A percentile compares a stretch with the other conserved stretches of the same genome.
These are phyloP conservation scores for Blastocystis hominis DNA, from an alignment of 352 stramenopile species.

Conservation along the genomic window DNA sequence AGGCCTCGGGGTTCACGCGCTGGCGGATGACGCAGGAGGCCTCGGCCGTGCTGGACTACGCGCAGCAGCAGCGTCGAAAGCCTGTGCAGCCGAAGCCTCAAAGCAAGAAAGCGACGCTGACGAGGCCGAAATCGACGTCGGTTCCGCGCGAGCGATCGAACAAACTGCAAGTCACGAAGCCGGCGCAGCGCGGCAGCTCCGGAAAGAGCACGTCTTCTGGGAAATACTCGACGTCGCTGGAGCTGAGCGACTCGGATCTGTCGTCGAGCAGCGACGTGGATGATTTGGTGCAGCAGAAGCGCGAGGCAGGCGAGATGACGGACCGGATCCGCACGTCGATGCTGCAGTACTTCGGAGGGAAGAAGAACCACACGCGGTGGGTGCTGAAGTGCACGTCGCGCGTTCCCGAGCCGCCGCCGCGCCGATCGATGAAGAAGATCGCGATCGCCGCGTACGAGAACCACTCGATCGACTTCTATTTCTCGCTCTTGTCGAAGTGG, in stretches of 20 bases:
- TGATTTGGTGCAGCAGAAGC: constrained; percentile 38
- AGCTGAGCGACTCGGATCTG: constrained; percentile 12
- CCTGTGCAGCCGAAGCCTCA: neutral
- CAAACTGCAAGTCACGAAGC: neutral
- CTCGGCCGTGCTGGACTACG: neutral
- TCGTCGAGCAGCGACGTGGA: constrained; percentile 45
- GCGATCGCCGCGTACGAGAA: constrained; percentile 48
- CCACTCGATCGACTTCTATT: constrained; percentile 54
- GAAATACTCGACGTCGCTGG: neutral
- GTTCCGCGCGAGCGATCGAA: neutral
- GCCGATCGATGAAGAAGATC: constrained; percentile 41
- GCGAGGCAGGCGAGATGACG: constrained; percentile 42
- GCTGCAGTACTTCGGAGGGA: constrained; percentile 50
- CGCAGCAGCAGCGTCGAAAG: neutral
- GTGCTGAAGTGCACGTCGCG: constrained; percentile 48
- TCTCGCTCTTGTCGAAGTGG: constrained; percentile 18
- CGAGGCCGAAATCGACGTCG: neutral
- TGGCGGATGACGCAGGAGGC: constrained; percentile 43
- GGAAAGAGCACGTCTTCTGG: neutral
- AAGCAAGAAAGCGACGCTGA: neutral
- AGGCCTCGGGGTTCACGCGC: neutral
- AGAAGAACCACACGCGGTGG: constrained; percentile 45
- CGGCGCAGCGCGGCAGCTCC: neutral
- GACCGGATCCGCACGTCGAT: neutral
- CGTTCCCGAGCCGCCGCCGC: constrained; percentile 40